Conservation (phyloP, 108 stramenopile species). For the Cyclostephanos invisitatus region DNA sequence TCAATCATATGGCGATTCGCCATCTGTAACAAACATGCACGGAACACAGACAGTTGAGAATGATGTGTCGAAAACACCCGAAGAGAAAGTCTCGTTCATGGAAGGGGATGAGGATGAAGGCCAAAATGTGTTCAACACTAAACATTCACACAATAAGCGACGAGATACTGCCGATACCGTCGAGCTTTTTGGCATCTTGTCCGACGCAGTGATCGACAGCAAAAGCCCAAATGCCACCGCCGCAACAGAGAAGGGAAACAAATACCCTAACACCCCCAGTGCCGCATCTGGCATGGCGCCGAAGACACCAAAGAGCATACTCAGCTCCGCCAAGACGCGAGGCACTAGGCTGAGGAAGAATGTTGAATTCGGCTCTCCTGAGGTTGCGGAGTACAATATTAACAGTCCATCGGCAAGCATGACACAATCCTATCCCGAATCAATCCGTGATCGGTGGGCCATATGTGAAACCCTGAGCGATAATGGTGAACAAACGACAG, state of each 20-base stretch:
- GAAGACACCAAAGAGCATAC: slow-evolving; percentile 49
- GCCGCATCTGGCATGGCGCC: slow-evolving; percentile 7
- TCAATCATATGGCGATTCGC: slow-evolving; percentile 7
- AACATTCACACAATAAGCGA: slow-evolving; percentile 17
- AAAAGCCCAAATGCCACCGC: background rate
- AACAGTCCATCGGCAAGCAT: slow-evolving; percentile 76
- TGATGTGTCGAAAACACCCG: slow-evolving; percentile 3
- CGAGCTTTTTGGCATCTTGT: slow-evolving; percentile 17
- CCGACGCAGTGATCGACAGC: background rate
- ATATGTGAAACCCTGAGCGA: slow-evolving; percentile 43
- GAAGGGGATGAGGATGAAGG: background rate
- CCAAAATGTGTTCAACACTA: background rate
- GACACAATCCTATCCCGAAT: slow-evolving; percentile 74
- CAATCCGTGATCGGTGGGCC: slow-evolving; percentile 50
- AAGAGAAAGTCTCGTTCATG: background rate
- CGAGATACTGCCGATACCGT: slow-evolving; percentile 35
- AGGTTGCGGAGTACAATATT: slow-evolving; percentile 74
- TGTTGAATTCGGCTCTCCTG: slow-evolving; percentile 84
- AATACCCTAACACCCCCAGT: slow-evolving; percentile 15
- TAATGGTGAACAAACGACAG: slow-evolving; percentile 14
- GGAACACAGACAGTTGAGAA: slow-evolving; percentile 20
- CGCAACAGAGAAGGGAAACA: slow-evolving; percentile 18
- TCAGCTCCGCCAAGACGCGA: slow-evolving; percentile 47
- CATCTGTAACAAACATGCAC: slow-evolving; percentile 7
- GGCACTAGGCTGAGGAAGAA: slow-evolving; percentile 23